A percentile compares a stretch with the other conserved stretches of the same genome.
Conservation (phyloP, 768 basidiomycete species). For the Chalciporus piperatus region DNA sequence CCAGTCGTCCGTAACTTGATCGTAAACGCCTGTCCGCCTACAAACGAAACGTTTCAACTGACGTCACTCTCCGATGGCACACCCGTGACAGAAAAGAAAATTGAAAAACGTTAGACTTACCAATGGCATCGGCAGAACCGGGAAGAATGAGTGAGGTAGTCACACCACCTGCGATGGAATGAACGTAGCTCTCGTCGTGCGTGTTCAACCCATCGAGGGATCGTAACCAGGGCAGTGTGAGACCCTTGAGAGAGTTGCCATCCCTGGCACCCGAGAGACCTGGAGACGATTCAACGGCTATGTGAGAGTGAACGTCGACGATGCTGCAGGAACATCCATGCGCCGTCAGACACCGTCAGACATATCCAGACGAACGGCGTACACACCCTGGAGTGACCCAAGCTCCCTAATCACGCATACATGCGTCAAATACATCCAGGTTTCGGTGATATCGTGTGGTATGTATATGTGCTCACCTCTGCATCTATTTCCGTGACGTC, state of each 20-base stretch:
- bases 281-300: conserved; percentile 43
- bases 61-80: background rate
- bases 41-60: background rate
- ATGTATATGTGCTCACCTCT: conserved; percentile 14
- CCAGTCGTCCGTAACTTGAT: conserved; percentile 72
- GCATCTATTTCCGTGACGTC: conserved; percentile 43
- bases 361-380: background rate
- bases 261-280: conserved; percentile 45
- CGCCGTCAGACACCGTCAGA: background rate
- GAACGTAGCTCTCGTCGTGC: conserved; percentile 59
- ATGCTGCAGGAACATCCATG: conserved; percentile 27
- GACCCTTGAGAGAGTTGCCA: conserved; percentile 47
- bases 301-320: conserved; percentile 58
- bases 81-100: background rate
- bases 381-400: conserved; percentile 60
- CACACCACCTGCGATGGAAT: conserved; percentile 65
- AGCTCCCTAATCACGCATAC: conserved; percentile 39
- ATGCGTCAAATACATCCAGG: background rate
- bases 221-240: conserved; percentile 58
- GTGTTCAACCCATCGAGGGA: conserved; percentile 74
- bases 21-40: conserved; percentile 75
- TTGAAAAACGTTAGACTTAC: conserved; percentile 25
- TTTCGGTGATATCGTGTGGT: background rate
- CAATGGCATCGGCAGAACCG: conserved; percentile 62
- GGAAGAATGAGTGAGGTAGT: conserved; percentile 77